Evolutionary conservation across 108 stramenopile genomes (phyloP), one percentile per base, ranked within the genome.

Genomic region (Heterococcus sp.): DNA sequence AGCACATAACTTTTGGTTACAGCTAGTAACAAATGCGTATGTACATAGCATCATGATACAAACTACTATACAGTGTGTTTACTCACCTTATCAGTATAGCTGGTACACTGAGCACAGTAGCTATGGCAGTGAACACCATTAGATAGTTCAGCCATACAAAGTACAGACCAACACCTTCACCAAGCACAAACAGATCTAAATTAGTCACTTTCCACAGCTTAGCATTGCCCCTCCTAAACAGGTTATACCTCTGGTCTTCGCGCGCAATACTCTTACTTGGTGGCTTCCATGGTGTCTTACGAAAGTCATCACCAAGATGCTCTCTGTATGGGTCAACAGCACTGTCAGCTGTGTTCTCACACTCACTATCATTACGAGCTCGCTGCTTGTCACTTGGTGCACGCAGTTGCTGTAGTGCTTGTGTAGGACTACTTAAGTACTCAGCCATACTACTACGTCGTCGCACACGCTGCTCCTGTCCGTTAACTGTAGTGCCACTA

Each of bases 121-220:
- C 64, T 27, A 73, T 37, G 35, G 38, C 46, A 21, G 46, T 2
- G 27, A 81, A 46, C 37, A 37, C 33, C 36, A 74, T 37, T 38
- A 81, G 64, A 65, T 63, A 71, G 30, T 65, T 71, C 5, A 73
- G 26, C 37, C 36, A 81, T 29, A 73, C 68, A 71, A 81, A 81
- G 79, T 81, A 81, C 65, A 81, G 4, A 1, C 79, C 79, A 37
- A 81, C 72, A 0, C 79, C 79, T 30, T 71, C 71, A 3, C 71
- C 71, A 27, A 71, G 32, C 35, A 35, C 34, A 30, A 71, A 71
- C 28, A 71, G 71, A 26, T 30, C 35, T 27, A 35, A 3, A 27
- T 37, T 30, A 2, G 4, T 71, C 11, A 37, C 38, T 27, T 11
- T 11, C 2, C 2, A 71, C 4, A 71, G 2, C 5, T 26, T 71